Base-by-base conservation (phyloP, 1,139 yeast species). In the Yamadazyma atlantica region DNA sequence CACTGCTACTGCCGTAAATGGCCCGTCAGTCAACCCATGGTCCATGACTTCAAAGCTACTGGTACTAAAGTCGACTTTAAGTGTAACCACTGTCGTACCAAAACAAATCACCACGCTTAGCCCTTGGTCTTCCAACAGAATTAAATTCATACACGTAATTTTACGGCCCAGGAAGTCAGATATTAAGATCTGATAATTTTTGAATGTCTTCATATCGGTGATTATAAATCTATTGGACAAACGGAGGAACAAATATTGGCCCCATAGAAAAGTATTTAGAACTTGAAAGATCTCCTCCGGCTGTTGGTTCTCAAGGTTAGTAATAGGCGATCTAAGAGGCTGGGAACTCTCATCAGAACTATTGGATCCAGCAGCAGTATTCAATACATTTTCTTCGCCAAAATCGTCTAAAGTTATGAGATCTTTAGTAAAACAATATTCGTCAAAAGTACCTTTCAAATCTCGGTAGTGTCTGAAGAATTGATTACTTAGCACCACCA, bases 391-490 rank as follows among this genome's bases (percentile, higher is more conserved):
- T 2, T 77, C 73, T 4, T 54, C 50, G 18, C 54, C 57, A 46
- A 64, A 55, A 29, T 67, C 66, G 9, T 53, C 55, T n/a, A 79
- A 60, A 0, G 54, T 54, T 12, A 58, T 53, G 17, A 60, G 46
- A 36, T 67, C 71, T 1, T 69, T 62, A 4, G 62, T 58, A 35
- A 59, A 74, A 32, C 45, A 38, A 44, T 62, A 56, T 45, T 82
- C 87, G 34, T 74, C 70, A 51, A 82, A 81, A 38, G 76, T 79
- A 4, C 88, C 87, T 25, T 77, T 77, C 44, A 85, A 79, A 48
- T 86, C 90, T 34, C 73, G 62, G 54, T 89, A 90, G 35, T 74
- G 65, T 43, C 96, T 65, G 29, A 76, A 77, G 26, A 69, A 66
- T 1, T 88, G 74, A 40, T 71, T 70, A 28, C 71, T 73, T 22